A percentile compares a stretch with the other conserved stretches of the same genome.
These are phyloP conservation scores for Pythium aphanidermatum DNA, from an alignment of 352 stramenopile species.

Conservation along the genomic window DNA sequence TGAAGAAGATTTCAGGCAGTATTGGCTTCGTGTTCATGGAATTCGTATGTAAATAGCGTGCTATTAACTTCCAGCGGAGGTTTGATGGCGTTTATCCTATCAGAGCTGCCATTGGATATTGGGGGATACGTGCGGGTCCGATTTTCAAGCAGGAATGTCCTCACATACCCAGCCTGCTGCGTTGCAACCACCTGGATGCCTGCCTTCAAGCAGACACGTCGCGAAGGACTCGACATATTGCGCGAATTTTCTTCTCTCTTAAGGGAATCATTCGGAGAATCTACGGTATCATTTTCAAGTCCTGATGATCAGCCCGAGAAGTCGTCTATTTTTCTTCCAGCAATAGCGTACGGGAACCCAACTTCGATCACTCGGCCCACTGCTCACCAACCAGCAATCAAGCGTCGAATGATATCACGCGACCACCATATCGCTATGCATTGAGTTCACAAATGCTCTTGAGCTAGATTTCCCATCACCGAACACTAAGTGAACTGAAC, in stretches of 20 bases:
- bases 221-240: slow-evolving; percentile 24
- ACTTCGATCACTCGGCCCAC: neutral
- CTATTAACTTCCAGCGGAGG: neutral
- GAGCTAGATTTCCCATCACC: too few species aligned
- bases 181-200: slow-evolving; percentile 27
- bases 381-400: neutral
- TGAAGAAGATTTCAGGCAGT: slow-evolving; percentile 28
- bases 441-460: too few species aligned
- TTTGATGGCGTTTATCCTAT: neutral
- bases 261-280: slow-evolving; percentile 23
- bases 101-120: slow-evolving; percentile 26
- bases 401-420: slow-evolving; percentile 17
- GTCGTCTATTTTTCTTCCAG: slow-evolving; percentile 16
- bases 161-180: slow-evolving; percentile 41
- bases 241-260: slow-evolving; percentile 22
- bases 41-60: slow-evolving; percentile 21
- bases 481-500: too few species aligned
- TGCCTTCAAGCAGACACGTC: slow-evolving; percentile 30
- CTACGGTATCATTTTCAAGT: slow-evolving; percentile 10
- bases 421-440: slow-evolving; percentile 7
- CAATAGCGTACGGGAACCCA: too few species aligned
- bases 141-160: slow-evolving; percentile 22
- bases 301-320: slow-evolving; percentile 14
- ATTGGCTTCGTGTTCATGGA: slow-evolving; percentile 33
- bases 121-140: slow-evolving; percentile 32